Conservation (phyloP, 805 yeast genomes). For the Dipodascopsis uninucleata region DNA sequence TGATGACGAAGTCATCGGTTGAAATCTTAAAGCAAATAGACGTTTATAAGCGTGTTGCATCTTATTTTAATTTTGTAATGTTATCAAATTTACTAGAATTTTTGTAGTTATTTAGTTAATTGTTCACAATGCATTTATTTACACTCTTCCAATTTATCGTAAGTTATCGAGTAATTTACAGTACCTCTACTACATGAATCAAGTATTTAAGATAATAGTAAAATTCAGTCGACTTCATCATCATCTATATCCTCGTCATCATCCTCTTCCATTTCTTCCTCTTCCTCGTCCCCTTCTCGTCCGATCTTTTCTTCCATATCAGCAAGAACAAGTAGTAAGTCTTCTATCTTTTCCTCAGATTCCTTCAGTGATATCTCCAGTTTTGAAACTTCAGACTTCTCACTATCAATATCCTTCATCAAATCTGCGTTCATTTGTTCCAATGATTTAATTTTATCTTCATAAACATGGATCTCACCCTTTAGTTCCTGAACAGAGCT, state of each 20-base stretch:
- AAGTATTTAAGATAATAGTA: too few species aligned
- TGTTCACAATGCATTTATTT: too few species aligned
- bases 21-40: constrained; percentile 46
- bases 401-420: constrained; percentile 46
- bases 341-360: constrained; percentile 53
- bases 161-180: too few species aligned
- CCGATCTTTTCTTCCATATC: constrained; percentile 74
- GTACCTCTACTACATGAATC: too few species aligned
- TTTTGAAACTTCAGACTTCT: constrained; percentile 25
- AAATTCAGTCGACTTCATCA: too few species aligned
- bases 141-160: too few species aligned
- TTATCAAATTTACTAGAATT: background rate
- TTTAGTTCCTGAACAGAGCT: too few species aligned
- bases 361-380: constrained; percentile 9
- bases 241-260: too few species aligned
- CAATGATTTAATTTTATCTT: too few species aligned
- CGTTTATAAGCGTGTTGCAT: constrained; percentile 57
- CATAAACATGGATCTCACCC: too few species aligned
- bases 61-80: constrained; percentile 29
- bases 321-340: constrained; percentile 67
- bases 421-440: constrained; percentile 29
- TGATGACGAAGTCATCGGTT: constrained; percentile 48
- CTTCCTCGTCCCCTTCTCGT: constrained; percentile 63
- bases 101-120: background rate
- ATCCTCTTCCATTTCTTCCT: constrained; percentile 29